phyloP scores from a whole-genome alignment of 1,284 basidiomycete species.

The Ganoderma lingzhi region DNA sequence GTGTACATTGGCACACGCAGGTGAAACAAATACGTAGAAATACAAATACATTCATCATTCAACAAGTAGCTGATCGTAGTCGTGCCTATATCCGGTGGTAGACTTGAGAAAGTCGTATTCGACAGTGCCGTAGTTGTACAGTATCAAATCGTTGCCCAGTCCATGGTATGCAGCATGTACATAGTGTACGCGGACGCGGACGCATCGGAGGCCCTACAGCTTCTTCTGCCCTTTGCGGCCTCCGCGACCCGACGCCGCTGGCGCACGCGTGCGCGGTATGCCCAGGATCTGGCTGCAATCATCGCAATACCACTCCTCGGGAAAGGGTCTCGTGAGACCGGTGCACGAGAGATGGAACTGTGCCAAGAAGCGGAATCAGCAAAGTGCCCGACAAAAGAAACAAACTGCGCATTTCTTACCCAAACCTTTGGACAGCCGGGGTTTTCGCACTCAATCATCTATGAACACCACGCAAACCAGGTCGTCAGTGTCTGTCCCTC shows the following conservation, averaged over 20 bases:
- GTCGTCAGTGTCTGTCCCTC: constrained; percentile 1
- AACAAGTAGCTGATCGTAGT: no score
- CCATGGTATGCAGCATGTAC: background rate
- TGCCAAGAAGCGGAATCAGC: background rate
- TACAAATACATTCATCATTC: no score
- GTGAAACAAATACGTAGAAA: no score
- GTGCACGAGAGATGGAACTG: constrained; percentile 72
- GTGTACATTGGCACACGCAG: no score
- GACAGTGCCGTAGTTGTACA: no score
- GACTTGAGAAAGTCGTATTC: no score
- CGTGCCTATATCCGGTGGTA: no score
- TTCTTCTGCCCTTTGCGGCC: constrained; percentile 44
- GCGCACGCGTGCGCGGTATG: constrained; percentile 21
- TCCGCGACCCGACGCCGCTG: constrained; percentile 20
- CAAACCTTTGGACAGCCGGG: constrained; percentile 72
- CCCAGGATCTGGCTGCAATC: constrained; percentile 50
- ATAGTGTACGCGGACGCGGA: background rate
- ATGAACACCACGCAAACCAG: constrained; percentile 1
- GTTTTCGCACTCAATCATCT: constrained; percentile 80
- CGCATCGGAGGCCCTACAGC: constrained; percentile 11
- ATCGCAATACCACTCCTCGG: constrained; percentile 67
- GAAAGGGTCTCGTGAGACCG: constrained; percentile 63
- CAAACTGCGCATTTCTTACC: constrained; percentile 49
- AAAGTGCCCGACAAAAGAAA: background rate
- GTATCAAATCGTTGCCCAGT: background rate